Base-by-base conservation (phyloP, 2,329 filamentous ascomycete genomes). In the Cytospora piceicola region DNA sequence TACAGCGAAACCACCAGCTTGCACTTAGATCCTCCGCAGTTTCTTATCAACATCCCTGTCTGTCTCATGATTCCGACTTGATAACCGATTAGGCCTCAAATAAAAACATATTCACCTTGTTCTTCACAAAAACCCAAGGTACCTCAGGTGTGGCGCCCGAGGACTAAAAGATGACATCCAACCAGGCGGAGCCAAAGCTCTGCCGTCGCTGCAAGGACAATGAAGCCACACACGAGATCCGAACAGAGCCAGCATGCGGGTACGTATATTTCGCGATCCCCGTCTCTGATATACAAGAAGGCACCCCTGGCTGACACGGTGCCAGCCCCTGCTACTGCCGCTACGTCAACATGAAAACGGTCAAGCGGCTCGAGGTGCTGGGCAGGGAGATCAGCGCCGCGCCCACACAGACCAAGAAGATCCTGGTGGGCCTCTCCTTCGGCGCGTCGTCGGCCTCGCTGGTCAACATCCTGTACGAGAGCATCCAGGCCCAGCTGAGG, bases 391-490 rank as follows among this genome's bases (percentile, higher is more conserved):
- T 78, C 59, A 77, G 79, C 63, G 69, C 72, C 68, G 72, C 74
- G 69, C 73, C 62, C 73, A 75, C 65, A 75, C 72, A 68, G 74
- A 72, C 69, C 72, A 70, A 85, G 74, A 73, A 75, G 36, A 85
- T 97, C 57, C 80, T 97, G 22, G 80, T 97, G 24, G 92, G 93
- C 7, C 80, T 97, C 1, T 97, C 94, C 0, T 89, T 93, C 72
- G 94, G 95, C 0, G 81, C 90, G 1, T 95, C 91, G 1, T 98
- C 94, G 0, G 83, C 90, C 17, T 86, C 88, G 17, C 81, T 99
- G 53, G 81, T 96, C 34, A 86, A 94, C 71, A 83, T 96, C 27
- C 80, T 98, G 62, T 85, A 92, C 75, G 80, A 84, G 67, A 91
- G 93, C 73, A 81, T 91, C 55, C 81, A 85, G 69, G 84, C 83